Base-by-base conservation (phyloP, 306 rosid species). In the Sophora flavescens region DNA sequence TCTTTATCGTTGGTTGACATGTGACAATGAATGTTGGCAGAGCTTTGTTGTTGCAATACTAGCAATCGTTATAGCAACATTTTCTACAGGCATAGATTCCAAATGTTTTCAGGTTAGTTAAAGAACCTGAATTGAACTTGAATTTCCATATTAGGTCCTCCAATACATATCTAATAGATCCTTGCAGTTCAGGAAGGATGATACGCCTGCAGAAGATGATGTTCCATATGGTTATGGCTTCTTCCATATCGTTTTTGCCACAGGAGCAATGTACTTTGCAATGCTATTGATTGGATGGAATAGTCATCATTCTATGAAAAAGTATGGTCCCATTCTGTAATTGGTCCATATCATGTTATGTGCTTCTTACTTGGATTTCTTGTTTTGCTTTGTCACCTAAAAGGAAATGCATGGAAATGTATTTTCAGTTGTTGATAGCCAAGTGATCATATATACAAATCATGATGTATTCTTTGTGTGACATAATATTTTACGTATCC, bases 211-310 rank as follows among this genome's bases (percentile, higher is more conserved):
- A 13, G 97, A 87, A 80, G 97, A 92, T 79, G 97, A 88, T 78
- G 93, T 89, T 61, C 99, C 98, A 26, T 96, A 96, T 52, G 99
- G 99, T 72, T 96, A 96, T 77, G 99, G 99, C 18, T 96, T 96
- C 89, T 96, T 96, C 82, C 99, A 96, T 77, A 85, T 96, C 54
- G 99, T 96, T 68, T 96, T 96, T 44, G 97, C 99, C 41, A 91
- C 97, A 0, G 99, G 99, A 65, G 98, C 99, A 45, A 96, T 96
- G 99, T 92, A 96, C 88, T 96, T 96, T 63, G 99, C 98, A 6
- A 96, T 96, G 99, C 87, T 96, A 18, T 83, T 96, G 81, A 83
- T 89, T 54, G 95, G 99, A 76, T 96, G 99, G 99, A 89, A 91
- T 68, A 81, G 91, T 78, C 90, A 96, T 56, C 98, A 87, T 73